Conservation (phyloP, 2,329 filamentous ascomycete genomes). For the Periconia macrospinosa region DNA sequence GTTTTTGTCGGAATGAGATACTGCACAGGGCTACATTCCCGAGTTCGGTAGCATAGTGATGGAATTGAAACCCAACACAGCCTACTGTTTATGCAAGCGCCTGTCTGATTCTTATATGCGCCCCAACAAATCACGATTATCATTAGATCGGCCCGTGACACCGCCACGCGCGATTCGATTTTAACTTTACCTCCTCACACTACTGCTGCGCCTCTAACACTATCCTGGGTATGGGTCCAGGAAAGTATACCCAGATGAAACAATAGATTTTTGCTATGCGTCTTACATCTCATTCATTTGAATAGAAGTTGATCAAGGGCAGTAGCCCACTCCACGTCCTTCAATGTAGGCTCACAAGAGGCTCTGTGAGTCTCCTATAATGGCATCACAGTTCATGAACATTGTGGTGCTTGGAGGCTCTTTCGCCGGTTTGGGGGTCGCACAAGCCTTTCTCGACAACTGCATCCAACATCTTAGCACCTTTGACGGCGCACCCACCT, state of each 20-base stretch:
- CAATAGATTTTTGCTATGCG: background rate
- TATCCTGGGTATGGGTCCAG: background rate
- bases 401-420: slow-evolving; percentile 43
- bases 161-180: background rate
- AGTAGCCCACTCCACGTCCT: background rate
- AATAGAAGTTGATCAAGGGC: background rate
- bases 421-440: slow-evolving; percentile 38
- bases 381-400: slow-evolving; percentile 26
- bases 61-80: too few species aligned
- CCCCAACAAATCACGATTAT: background rate
- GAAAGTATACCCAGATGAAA: background rate
- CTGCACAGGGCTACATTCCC: too few species aligned
- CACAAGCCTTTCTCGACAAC: slow-evolving; percentile 37
- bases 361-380: background rate
- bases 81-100: background rate
- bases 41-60: background rate
- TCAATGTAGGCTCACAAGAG: background rate
- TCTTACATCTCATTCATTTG: background rate
- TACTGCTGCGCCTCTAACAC: background rate
- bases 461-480: slow-evolving; percentile 27
- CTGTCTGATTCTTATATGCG: background rate
- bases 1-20: too few species aligned
- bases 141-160: slow-evolving; percentile 1
- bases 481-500: slow-evolving; percentile 24
- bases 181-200: background rate